Conservation (phyloP, 2,329 filamentous ascomycete genomes). For the Fusarium falciforme region DNA sequence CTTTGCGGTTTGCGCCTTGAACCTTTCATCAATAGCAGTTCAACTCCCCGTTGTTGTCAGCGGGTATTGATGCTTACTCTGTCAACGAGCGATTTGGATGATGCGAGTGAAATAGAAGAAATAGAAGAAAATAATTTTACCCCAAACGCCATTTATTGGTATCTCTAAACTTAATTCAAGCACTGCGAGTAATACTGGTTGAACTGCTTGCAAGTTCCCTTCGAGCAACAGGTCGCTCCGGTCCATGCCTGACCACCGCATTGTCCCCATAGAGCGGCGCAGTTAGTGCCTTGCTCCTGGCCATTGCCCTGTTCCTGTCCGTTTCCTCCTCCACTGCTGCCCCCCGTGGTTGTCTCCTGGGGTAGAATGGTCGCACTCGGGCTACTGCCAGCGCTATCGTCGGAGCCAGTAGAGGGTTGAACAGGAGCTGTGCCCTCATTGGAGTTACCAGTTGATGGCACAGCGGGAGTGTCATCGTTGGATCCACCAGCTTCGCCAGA, state of each 20-base stretch:
- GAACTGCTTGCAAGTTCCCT: conserved; percentile 15
- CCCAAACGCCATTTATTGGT: background rate
- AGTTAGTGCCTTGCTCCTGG: background rate
- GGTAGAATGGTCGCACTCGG: background rate
- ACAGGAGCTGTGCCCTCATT: background rate
- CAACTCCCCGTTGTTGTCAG: background rate
- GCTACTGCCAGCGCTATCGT: background rate
- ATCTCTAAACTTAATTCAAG: background rate
- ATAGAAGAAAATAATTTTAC: background rate
- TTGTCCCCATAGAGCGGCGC: background rate
- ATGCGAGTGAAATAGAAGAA: background rate
- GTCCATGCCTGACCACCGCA: conserved; percentile 4
- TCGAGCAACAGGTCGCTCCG: conserved; percentile 23
- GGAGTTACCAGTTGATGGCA: background rate
- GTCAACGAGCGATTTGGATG: no score
- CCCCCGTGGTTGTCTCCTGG: background rate
- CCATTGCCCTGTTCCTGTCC: background rate
- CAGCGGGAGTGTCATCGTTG: background rate
- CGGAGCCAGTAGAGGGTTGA: background rate
- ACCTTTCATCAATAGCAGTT: background rate
- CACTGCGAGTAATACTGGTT: conserved; percentile 29
- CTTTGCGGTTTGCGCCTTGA: background rate
- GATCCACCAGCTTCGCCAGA: background rate
- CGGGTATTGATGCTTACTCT: background rate
- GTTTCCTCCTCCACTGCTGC: background rate